Percentiles rank a stretch among this genome's conserved stretches.
Evolutionary conservation across 345 rosid genomes (phyloP).

Genomic region (Cardiospermum halicacabum): DNA sequence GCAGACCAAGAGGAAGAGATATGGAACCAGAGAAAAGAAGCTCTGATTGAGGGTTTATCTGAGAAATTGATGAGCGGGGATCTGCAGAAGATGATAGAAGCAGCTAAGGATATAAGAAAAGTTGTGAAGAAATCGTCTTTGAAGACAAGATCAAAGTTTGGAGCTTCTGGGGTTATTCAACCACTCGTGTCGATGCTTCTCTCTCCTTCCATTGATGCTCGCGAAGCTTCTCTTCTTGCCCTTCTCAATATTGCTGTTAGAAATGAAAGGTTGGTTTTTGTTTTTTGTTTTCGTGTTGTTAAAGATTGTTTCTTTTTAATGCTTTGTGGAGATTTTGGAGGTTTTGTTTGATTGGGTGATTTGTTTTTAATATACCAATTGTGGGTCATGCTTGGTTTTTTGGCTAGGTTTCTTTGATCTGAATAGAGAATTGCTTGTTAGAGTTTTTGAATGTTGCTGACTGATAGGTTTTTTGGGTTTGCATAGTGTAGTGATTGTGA

Average conservation of each 20-base stretch:
- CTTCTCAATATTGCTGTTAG: slow-evolving; percentile 77
- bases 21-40: slow-evolving; percentile 44
- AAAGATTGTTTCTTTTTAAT: background rate
- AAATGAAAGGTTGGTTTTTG: slow-evolving; percentile 43
- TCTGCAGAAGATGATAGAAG: slow-evolving; percentile 55
- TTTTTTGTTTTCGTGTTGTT: background rate
- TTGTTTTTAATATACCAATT: background rate
- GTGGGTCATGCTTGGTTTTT: background rate
- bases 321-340: background rate
- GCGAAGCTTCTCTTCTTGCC: slow-evolving; percentile 68
- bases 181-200: slow-evolving; percentile 64
- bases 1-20: slow-evolving; percentile 36
- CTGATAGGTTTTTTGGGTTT: too few species aligned
- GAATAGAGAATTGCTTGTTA: background rate
- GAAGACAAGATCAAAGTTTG: slow-evolving; percentile 59
- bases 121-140: slow-evolving; percentile 48
- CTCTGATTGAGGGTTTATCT: slow-evolving; percentile 40
- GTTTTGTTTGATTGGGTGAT: background rate
- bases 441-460: too few species aligned
- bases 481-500: too few species aligned
- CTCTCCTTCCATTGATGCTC: slow-evolving; percentile 53
- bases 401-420: background rate
- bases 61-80: slow-evolving; percentile 51
- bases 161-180: slow-evolving; percentile 64
- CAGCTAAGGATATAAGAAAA: slow-evolving; percentile 58